Evolutionary conservation across 2,329 filamentous ascomycete genomes (phyloP).

Genomic region (Rhexocercosporidium sp.): DNA sequence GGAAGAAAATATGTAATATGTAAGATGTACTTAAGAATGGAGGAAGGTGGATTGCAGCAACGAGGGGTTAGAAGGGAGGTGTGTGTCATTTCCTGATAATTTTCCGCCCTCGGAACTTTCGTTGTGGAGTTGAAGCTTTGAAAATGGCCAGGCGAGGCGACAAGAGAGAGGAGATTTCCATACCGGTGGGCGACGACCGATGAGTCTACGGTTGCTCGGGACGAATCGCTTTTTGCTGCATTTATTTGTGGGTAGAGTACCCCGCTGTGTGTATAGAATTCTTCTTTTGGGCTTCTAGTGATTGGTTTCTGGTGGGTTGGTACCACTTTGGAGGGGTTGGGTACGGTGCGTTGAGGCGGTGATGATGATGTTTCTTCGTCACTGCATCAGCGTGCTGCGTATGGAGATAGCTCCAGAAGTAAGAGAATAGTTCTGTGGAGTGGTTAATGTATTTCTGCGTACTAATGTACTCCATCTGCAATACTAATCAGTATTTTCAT

Average conservation of each 20-base stretch:
- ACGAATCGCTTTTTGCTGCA: not conserved
- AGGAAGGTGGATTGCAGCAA: not conserved
- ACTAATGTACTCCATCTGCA: not conserved
- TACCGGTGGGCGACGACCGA: slow-evolving; percentile 8
- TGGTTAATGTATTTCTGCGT: not conserved
- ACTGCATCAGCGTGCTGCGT: not conserved
- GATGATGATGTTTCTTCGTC: not conserved
- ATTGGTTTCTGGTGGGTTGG: not conserved
- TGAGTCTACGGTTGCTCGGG: not conserved
- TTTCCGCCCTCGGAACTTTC: not conserved
- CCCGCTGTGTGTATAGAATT: slow-evolving; percentile 7
- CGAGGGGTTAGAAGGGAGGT: not conserved
- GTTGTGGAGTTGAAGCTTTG: not conserved
- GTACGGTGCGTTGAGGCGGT: slow-evolving; percentile 2
- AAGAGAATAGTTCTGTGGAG: not conserved
- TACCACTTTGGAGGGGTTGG: not conserved
- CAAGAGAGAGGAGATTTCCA: not conserved
- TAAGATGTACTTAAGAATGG: not conserved
- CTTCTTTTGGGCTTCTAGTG: not conserved
- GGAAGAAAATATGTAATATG: not conserved
- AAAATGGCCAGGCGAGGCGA: not conserved
- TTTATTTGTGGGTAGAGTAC: not conserved
- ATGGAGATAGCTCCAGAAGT: not conserved
- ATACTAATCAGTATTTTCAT: not conserved
- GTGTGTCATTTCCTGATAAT: not conserved